Conservation (phyloP, 176 grass and related monocot species). For the Juncus effusus region DNA sequence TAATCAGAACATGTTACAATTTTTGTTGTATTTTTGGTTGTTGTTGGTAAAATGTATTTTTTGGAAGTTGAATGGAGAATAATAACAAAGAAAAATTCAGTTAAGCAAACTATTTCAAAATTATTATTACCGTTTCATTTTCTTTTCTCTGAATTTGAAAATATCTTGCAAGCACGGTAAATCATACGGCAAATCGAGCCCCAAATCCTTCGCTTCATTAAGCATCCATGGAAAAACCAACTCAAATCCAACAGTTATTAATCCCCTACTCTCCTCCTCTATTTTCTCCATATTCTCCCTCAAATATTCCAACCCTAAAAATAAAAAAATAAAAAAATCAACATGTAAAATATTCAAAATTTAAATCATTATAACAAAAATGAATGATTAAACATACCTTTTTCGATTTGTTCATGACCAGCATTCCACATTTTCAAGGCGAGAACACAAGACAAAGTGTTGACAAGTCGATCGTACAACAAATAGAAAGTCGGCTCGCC, state of each 20-base stretch:
- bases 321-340: neutral
- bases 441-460: slow-evolving; percentile 36
- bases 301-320: slow-evolving; percentile 25
- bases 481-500: slow-evolving; percentile 26
- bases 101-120: no score
- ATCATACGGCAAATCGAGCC: slow-evolving; percentile 27
- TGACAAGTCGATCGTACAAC: slow-evolving; percentile 30
- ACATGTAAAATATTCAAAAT: neutral
- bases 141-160: slow-evolving; percentile 30
- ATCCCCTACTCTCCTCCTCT: slow-evolving; percentile 12
- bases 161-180: slow-evolving; percentile 20
- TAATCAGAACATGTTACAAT: no score
- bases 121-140: slow-evolving; percentile 24
- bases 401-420: slow-evolving; percentile 25
- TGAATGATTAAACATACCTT: slow-evolving; percentile 11
- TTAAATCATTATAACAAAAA: no score
- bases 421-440: slow-evolving; percentile 19
- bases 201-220: slow-evolving; percentile 24
- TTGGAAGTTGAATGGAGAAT: no score
- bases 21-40: no score
- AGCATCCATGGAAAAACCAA: slow-evolving; percentile 25
- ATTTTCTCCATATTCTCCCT: slow-evolving; percentile 15
- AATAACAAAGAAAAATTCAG: no score
- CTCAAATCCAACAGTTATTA: slow-evolving; percentile 29
- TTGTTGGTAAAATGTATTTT: no score